These are phyloP conservation scores for Starmerella apicola DNA, from an alignment of 805 yeast genomes.

Conservation along the genomic window DNA sequence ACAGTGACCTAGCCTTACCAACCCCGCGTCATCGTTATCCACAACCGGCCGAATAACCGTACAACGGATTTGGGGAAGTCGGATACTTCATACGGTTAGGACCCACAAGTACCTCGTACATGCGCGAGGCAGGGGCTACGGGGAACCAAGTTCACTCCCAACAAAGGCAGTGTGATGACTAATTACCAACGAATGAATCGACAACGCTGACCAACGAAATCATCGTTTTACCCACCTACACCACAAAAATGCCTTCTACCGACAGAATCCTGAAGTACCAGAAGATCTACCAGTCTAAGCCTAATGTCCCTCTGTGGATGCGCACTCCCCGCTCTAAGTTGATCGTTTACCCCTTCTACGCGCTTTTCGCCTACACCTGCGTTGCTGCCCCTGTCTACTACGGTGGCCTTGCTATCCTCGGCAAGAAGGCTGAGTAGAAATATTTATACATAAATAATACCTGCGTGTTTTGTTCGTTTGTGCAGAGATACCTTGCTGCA, in stretches of 20 bases:
- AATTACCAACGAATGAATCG: no score
- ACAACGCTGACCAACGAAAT: slow-evolving; percentile 13
- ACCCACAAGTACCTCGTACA: no score
- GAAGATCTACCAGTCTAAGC: slow-evolving; percentile 28
- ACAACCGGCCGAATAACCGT: no score
- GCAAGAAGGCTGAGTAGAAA: slow-evolving; percentile 38
- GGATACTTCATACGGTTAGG: no score
- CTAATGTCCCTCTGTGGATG: slow-evolving; percentile 29
- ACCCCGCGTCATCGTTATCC: neutral
- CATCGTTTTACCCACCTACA: neutral
- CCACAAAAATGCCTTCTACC: slow-evolving; percentile 14
- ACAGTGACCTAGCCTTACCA: no score
- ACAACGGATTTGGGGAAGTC: no score
- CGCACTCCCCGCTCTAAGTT: slow-evolving; percentile 56
- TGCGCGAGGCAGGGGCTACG: no score
- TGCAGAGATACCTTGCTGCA: no score
- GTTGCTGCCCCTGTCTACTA: slow-evolving; percentile 55
- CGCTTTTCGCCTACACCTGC: slow-evolving; percentile 50
- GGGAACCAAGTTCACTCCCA: no score
- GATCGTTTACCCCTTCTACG: slow-evolving; percentile 67
- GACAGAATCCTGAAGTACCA: slow-evolving; percentile 25
- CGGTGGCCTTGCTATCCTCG: slow-evolving; percentile 58
- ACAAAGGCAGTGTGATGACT: no score
- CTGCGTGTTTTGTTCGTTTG: no score
- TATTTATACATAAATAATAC: neutral